These are phyloP conservation scores for Trichaptum fuscoviolaceum DNA, from an alignment of 768 basidiomycete genomes.

Conservation along the genomic window DNA sequence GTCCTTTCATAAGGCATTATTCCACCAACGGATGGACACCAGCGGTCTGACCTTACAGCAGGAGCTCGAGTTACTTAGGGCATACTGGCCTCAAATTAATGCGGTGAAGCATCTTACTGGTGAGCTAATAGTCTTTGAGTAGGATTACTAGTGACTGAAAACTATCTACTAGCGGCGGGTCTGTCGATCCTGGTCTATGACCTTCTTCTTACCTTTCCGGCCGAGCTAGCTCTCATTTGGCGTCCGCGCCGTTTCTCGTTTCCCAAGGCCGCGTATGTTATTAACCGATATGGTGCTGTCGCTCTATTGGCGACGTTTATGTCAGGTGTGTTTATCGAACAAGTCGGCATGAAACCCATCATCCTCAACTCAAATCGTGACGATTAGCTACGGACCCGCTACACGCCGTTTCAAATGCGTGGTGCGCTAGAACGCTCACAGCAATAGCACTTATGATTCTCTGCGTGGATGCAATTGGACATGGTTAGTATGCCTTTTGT, in stretches of 20 bases:
- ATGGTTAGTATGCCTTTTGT: background rate
- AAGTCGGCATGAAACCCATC: background rate
- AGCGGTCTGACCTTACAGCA: background rate
- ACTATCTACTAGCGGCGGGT: background rate
- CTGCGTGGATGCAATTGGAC: background rate
- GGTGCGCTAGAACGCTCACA: background rate
- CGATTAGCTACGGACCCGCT: background rate
- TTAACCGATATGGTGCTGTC: background rate
- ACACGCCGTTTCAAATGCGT: background rate
- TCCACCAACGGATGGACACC: background rate
- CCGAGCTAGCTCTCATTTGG: background rate
- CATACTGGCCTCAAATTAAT: background rate
- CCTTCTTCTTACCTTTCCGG: background rate
- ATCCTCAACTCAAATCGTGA: background rate
- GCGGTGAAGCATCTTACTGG: background rate
- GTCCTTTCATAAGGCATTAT: background rate
- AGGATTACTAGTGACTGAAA: background rate
- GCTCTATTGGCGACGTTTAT: background rate
- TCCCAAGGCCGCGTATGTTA: background rate
- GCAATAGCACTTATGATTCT: background rate
- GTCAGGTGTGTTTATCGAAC: background rate
- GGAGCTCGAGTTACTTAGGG: background rate
- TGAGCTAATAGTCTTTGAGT: background rate
- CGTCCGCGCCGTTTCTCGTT: background rate
- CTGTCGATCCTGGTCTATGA: background rate